These are phyloP conservation scores for Boletus calvinii DNA, from an alignment of 1,284 basidiomycete species.

Conservation along the genomic window DNA sequence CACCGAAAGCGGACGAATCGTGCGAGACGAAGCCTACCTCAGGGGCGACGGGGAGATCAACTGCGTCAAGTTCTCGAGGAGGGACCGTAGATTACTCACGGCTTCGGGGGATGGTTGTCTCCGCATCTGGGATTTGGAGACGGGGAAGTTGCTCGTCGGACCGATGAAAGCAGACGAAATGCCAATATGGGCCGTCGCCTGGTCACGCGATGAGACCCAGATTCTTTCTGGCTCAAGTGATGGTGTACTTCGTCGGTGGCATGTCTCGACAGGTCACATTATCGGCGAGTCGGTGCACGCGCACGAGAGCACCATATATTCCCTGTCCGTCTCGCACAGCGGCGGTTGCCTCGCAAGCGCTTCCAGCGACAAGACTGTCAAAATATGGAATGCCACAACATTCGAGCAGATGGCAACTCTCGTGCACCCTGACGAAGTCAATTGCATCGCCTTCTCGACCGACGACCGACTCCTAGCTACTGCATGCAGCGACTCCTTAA, in stretches of 20 bases:
- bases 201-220: constrained; percentile 32
- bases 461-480: constrained; percentile 31
- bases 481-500: constrained; percentile 23
- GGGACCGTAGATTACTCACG: constrained; percentile 26
- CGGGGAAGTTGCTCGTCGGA: constrained; percentile 25
- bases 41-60: constrained; percentile 29
- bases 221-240: constrained; percentile 27
- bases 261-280: constrained; percentile 20
- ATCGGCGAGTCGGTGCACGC: constrained; percentile 28
- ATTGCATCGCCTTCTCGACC: constrained; percentile 26
- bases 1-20: constrained; percentile 27
- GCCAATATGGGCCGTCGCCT: constrained; percentile 31
- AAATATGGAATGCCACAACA: constrained; percentile 32
- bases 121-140: constrained; percentile 31
- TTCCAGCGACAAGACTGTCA: constrained; percentile 32
- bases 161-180: constrained; percentile 24
- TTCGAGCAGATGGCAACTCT: constrained; percentile 26
- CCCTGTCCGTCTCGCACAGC: constrained; percentile 28
- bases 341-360: constrained; percentile 29
- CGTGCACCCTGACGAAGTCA: constrained; percentile 24
- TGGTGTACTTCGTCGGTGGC: constrained; percentile 29
- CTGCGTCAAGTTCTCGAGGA: constrained; percentile 31
- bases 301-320: constrained; percentile 28
- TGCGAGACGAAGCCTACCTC: constrained; percentile 25
- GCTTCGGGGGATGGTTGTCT: constrained; percentile 32